Evolutionary conservation across 2,329 filamentous ascomycete species (phyloP).

Genomic region (Paradendryphiella salina): DNA sequence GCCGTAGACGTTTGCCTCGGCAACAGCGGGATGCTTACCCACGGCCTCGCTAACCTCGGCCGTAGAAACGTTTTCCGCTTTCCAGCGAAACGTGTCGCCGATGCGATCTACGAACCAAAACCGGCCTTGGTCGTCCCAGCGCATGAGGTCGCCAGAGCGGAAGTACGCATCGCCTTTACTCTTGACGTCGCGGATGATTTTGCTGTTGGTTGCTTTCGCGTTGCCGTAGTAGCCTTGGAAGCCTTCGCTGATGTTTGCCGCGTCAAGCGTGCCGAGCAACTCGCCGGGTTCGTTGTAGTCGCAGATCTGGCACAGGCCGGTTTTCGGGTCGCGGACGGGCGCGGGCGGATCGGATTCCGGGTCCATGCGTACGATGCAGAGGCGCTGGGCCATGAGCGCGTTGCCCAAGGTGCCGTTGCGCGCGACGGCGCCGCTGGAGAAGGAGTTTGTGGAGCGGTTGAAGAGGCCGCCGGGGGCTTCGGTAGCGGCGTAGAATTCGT

Average conservation of each 20-base stretch:
- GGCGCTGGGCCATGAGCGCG: slow-evolving; percentile 54
- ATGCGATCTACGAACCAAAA: slow-evolving; percentile 47
- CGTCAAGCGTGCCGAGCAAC: slow-evolving; percentile 57
- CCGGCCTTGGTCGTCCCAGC: slow-evolving; percentile 37
- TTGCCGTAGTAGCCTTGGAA: slow-evolving; percentile 68
- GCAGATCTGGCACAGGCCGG: slow-evolving; percentile 66
- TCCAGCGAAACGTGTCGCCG: slow-evolving; percentile 50
- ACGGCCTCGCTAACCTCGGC: slow-evolving; percentile 50
- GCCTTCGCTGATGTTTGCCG: slow-evolving; percentile 50
- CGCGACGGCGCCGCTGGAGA: slow-evolving; percentile 65
- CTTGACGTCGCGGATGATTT: slow-evolving; percentile 43
- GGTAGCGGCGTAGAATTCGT: slow-evolving; percentile 48
- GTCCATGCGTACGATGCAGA: slow-evolving; percentile 68
- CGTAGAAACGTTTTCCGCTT: slow-evolving; percentile 53
- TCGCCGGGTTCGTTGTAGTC: slow-evolving; percentile 70
- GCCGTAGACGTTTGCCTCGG: slow-evolving; percentile 53
- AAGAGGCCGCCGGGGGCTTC: slow-evolving; percentile 64
- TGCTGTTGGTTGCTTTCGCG: slow-evolving; percentile 35
- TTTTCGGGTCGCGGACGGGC: slow-evolving; percentile 64
- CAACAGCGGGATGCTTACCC: slow-evolving; percentile 45
- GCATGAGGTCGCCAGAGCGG: slow-evolving; percentile 44
- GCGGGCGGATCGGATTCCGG: slow-evolving; percentile 62
- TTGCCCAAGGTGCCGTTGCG: slow-evolving; percentile 68
- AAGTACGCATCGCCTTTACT: slow-evolving; percentile 45
- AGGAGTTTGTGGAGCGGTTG: slow-evolving; percentile 59